Evolutionary conservation across 1,139 yeast genomes (phyloP).

Genomic region (Meyerozyma athensensis): DNA sequence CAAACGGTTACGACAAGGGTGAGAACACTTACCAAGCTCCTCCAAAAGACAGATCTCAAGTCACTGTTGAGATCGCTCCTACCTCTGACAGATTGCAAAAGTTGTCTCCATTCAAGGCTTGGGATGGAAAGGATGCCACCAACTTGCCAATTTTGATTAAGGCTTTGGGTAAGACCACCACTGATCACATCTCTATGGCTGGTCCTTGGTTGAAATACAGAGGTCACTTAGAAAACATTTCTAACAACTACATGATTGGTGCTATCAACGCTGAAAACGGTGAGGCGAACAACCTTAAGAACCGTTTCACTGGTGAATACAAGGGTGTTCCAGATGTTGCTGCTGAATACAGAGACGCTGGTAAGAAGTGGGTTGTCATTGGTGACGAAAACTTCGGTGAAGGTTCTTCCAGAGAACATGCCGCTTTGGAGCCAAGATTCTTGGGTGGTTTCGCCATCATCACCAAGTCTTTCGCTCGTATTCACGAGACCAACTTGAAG

Average conservation of each 20-base stretch:
- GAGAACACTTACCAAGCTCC: conserved; percentile 97
- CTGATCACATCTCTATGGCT: conserved; percentile 99
- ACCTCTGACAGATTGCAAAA: conserved; percentile 59
- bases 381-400: conserved; percentile 99
- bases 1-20: conserved; percentile 90
- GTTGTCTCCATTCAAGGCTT: conserved; percentile 50
- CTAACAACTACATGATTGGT: conserved; percentile 99
- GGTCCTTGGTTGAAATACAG: conserved; percentile 99
- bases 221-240: conserved; percentile 98
- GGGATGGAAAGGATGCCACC: conserved; percentile 95
- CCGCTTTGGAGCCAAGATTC: conserved; percentile 99
- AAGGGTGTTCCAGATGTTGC: conserved; percentile 97
- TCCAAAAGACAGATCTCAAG: conserved; percentile 78
- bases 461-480: conserved; percentile 97
- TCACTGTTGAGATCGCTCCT: conserved; percentile 76
- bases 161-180: conserved; percentile 97
- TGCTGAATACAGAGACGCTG: conserved; percentile 88
- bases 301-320: conserved; percentile 88
- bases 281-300: conserved; percentile 88
- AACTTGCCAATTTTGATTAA: conserved; percentile 92
- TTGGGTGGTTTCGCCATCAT: conserved; percentile 97
- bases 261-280: conserved; percentile 96
- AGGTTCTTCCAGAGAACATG: conserved; percentile 99
- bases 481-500: conserved; percentile 46
- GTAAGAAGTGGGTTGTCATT: conserved; percentile 93